Evolutionary conservation across 176 grass and related monocot genomes (phyloP).

Genomic region (maize (Zea mays)): DNA sequence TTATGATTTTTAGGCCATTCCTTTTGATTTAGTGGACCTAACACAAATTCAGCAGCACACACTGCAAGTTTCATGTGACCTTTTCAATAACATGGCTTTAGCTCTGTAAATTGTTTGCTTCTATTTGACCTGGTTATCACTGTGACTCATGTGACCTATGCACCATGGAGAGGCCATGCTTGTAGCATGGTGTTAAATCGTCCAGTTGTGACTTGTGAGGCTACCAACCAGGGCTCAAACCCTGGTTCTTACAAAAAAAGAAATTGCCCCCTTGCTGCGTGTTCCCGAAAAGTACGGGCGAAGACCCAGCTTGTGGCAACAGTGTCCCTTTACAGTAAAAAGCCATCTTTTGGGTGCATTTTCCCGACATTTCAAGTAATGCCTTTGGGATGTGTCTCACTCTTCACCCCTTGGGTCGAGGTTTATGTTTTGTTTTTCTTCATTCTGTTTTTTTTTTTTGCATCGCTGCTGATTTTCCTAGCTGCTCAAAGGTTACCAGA

Average conservation of each 20-base stretch:
- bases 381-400: not conserved
- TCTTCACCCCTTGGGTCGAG: not conserved
- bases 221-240: not conserved
- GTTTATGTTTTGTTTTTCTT: not conserved
- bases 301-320: not conserved
- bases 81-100: conserved; percentile 23
- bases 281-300: not conserved
- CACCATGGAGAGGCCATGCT: conserved; percentile 2
- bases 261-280: not conserved
- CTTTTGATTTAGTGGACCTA: conserved; percentile 36
- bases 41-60: not conserved
- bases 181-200: not conserved
- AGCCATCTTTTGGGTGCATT: not conserved
- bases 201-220: not conserved
- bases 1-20: not conserved
- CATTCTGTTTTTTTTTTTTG: not conserved
- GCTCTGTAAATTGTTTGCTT: conserved; percentile 3
- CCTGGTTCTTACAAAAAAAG: not conserved
- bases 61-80: not conserved
- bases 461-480: conserved; percentile 13
- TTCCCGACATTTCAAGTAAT: not conserved
- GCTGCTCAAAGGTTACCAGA: not conserved
- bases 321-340: not conserved
- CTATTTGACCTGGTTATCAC: conserved; percentile 12
- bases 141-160: not conserved